Base-by-base conservation (phyloP, 2,329 filamentous ascomycete species). In the Polychaeton citri region DNA sequence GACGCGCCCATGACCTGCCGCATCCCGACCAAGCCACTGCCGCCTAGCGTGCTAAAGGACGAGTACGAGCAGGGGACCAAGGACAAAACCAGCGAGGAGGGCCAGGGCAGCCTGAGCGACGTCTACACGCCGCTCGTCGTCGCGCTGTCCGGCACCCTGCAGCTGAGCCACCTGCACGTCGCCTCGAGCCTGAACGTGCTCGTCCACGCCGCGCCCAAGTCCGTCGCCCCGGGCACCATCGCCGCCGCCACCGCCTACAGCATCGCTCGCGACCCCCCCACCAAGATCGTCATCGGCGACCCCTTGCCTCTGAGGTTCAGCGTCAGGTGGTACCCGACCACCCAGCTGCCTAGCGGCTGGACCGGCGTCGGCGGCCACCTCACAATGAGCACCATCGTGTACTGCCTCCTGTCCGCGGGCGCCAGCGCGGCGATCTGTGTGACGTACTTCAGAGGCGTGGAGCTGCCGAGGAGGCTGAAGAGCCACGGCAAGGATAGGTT, bases 1-100 rank as follows among this genome's bases (percentile, higher is more conserved):
- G 90, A 98, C 62, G 87, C 86, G 13, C 90, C 90, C 7, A 70
- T 96, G 34, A 78, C 85, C 37, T 98, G 90, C 61, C 87, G 90
- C 35, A 74, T 96, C 10, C 85, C 88, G 19, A 75, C 84, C 0
- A 77, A 80, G 6, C 88, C 88, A 0, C 61, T 74, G 2, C 54
- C 61, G 2, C 54, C 60, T 7, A 51, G 53, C 15, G 57, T 60
- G 28, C 17, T 53, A 43, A 42, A 56, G 40, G 44, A 52, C n/a
- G 44, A 54, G 30, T 52, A 42, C 32, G 50, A 52, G 34, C 36
- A 47, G 32, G 53, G 51, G 37, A 54, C 47, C 30, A 57, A 50
- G 28, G 58, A 56, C 41, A 44, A 41, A 12, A 51, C 57, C 7
- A 15, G 24, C 24, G 24, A 28, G 5, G 53, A 62, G 7, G 51